These are phyloP conservation scores for Phialophora chinensis DNA, from an alignment of 2,329 filamentous ascomycete species.

Conservation along the genomic window DNA sequence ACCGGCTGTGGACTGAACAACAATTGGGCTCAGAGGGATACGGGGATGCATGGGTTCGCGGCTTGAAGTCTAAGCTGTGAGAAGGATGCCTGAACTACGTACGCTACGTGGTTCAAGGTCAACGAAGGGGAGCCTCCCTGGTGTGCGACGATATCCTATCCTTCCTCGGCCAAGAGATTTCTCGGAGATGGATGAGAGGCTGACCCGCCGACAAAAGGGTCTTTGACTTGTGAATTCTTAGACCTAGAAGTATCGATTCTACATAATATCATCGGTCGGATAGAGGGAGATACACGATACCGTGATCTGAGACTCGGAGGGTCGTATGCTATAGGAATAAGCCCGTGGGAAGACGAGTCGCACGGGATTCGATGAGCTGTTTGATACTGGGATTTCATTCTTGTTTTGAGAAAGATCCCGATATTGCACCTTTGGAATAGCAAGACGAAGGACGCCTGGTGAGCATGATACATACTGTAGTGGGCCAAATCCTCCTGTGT, in stretches of 20 bases:
- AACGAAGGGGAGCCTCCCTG: not conserved
- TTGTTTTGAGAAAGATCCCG: not conserved
- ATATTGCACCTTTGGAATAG: not conserved
- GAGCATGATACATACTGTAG: not conserved
- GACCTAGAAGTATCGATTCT: not conserved
- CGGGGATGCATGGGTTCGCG: constrained; percentile 6
- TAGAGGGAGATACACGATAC: not conserved
- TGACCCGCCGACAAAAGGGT: not conserved
- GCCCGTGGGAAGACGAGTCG: not conserved
- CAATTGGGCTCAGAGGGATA: constrained; percentile 11
- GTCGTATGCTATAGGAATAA: not conserved
- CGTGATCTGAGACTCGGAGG: not conserved
- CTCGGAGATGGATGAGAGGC: not conserved
- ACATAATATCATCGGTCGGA: not conserved
- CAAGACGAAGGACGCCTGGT: not conserved
- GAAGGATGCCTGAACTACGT: not conserved
- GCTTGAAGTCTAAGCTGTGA: constrained; percentile 11
- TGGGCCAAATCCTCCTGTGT: not conserved
- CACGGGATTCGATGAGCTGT: not conserved
- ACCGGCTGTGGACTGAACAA: constrained; percentile 4
- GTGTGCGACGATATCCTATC: not conserved
- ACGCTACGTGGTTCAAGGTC: not conserved
- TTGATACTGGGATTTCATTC: not conserved
- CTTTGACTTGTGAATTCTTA: not conserved
- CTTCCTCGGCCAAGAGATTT: too few species aligned